Evolutionary conservation across 768 basidiomycete species (phyloP), one percentile per base, ranked within the genome.

Genomic region (Leccinum sublutescens): DNA sequence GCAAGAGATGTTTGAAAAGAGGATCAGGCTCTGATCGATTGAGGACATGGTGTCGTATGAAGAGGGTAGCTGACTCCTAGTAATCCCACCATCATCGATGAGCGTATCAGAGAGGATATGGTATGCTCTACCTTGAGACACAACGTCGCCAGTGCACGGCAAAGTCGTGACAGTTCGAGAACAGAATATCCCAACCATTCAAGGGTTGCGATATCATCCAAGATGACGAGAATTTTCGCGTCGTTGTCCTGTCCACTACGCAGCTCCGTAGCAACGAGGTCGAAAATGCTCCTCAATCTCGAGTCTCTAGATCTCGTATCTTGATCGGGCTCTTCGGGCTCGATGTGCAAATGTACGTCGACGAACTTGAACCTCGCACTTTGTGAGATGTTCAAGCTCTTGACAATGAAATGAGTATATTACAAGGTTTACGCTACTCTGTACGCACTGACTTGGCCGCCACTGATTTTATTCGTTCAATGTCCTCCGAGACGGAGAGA

Each of bases 201-300:
- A 1, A 92, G 78, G 43, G 81, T 76, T 0, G 86, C 71, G 47
- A 89, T 75, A 55, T 89, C 88, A 61, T 93, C 91, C n/a, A 92
- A 65, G 48, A 93, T 81, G 21, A 92, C 76, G 12, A 90, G 71
- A 10, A 67, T 54, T 8, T 66, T 65, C 31, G 61, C 59, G 0
- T 65, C 57, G 7, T 50, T 59, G 5, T 59, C 61, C 1, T 51
- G 21, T 23, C 29, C 56, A 14, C 61, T 51, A 4, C 21, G 55
- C 8, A 81, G 60, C 6, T 65, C 61, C 9, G 67, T 59, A 2
- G 73, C 68, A 14, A 80, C 66, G 12, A 74, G 64, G 15, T 82
- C 75, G 40, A 78, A 71, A 7, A 81, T 64, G 1, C 66, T 63
- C 25, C 71, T 72, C n/a, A 80, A 27, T 33, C 54, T 56, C 4